Conservation (phyloP, 495 filamentous ascomycete genomes). For the Penicillium goetzii region DNA sequence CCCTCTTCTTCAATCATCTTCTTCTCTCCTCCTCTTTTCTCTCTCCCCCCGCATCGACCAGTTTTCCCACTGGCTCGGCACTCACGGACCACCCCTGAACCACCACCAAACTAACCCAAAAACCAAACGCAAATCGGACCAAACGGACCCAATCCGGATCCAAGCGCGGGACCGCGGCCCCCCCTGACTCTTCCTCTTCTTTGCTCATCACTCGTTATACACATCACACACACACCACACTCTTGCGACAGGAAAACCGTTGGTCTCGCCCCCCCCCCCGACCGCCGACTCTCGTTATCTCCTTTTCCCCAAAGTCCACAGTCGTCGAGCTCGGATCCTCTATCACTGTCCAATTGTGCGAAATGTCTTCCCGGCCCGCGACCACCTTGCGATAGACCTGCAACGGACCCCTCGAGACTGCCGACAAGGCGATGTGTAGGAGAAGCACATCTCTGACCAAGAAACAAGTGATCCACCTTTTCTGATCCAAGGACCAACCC, state of each 20-base stretch:
- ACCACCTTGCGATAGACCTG: constrained; percentile 24
- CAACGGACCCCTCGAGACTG: neutral
- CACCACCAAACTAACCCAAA: neutral
- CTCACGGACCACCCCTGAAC: constrained; percentile 26
- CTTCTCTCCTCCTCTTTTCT: neutral
- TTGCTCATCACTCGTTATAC: neutral
- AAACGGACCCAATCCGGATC: neutral
- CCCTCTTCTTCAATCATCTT: neutral
- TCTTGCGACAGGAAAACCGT: neutral
- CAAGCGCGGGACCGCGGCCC: constrained; percentile 13
- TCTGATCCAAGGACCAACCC: neutral
- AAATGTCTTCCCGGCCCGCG: constrained; percentile 19
- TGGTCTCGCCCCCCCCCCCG: neutral
- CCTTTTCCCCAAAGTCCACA: neutral
- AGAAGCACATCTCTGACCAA: neutral
- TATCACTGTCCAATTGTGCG: constrained; percentile 16
- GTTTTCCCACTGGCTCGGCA: constrained; percentile 14
- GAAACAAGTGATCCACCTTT: neutral
- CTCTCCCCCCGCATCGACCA: constrained; percentile 4
- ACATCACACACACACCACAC: neutral
- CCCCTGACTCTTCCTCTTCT: constrained; percentile 11
- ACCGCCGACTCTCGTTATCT: neutral
- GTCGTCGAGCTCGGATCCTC: neutral
- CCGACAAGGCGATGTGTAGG: constrained; percentile 25
- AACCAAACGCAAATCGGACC: neutral